Conservation (phyloP, 23 red algal genomes). For the Chondrus crispus region DNA sequence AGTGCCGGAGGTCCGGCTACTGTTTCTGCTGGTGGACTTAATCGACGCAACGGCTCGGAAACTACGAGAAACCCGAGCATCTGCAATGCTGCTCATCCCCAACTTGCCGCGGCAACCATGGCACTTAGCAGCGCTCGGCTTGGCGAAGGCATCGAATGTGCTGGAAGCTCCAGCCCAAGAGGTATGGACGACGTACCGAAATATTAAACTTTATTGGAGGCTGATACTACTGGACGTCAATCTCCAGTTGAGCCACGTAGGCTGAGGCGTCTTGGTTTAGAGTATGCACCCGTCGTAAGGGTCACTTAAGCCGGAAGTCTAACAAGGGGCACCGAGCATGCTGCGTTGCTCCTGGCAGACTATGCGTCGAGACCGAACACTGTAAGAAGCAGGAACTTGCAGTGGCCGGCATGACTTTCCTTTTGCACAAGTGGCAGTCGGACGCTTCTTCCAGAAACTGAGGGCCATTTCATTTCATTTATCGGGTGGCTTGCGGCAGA, state of each 20-base stretch:
- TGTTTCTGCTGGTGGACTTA: background rate
- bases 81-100: background rate
- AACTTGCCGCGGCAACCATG: background rate
- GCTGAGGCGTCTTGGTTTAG: too few species aligned
- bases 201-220: background rate
- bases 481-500: background rate
- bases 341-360: background rate
- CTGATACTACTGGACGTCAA: background rate
- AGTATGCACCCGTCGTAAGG: too few species aligned
- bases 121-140: too few species aligned
- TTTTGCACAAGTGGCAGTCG: background rate
- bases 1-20: background rate
- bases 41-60: background rate
- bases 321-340: background rate
- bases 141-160: background rate
- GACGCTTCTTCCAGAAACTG: background rate
- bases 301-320: too few species aligned
- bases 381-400: background rate
- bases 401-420: background rate
- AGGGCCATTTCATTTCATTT: background rate
- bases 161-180: background rate
- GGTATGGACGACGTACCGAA: background rate
- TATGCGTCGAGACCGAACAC: background rate
- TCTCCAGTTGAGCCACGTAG: too few species aligned
- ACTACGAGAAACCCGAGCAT: background rate